Conservation (phyloP, 176 grass and related monocot species). For the Oryza longistaminata region DNA sequence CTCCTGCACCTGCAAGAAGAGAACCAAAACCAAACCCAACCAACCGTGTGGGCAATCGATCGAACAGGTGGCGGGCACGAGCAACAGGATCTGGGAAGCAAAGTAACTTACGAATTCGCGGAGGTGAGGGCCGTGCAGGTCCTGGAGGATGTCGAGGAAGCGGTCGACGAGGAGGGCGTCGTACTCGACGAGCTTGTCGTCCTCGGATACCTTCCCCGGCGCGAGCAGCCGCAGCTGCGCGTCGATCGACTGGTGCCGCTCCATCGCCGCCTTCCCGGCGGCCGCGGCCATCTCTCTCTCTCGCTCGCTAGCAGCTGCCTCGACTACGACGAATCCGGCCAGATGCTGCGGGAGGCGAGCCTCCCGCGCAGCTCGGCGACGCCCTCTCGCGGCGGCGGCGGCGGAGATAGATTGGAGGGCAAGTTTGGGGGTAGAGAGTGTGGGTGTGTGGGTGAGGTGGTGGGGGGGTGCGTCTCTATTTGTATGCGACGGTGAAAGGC, state of each 20-base stretch:
- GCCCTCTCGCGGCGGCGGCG: background rate
- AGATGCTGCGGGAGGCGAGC: no score
- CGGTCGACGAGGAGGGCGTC: slow-evolving; percentile 85
- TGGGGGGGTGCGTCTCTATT: background rate
- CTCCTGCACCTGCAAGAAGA: slow-evolving; percentile 74
- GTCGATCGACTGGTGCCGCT: slow-evolving; percentile 88
- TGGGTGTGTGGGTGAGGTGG: background rate
- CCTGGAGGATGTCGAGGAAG: slow-evolving; percentile 91
- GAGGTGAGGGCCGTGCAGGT: slow-evolving; percentile 64
- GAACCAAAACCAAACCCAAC: no score
- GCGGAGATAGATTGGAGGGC: background rate
- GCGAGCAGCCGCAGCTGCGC: slow-evolving; percentile 77
- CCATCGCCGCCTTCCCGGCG: slow-evolving; percentile 42
- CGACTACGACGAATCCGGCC: background rate
- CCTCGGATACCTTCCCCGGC: slow-evolving; percentile 85
- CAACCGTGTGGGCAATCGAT: background rate
- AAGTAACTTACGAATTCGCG: slow-evolving; percentile 56
- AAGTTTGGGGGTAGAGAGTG: background rate
- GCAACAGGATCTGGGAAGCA: slow-evolving; percentile 22
- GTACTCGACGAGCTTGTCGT: slow-evolving; percentile 93
- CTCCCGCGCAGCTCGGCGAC: background rate
- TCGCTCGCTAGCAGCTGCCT: no score
- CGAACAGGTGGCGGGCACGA: slow-evolving; percentile 1
- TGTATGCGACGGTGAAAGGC: slow-evolving; percentile 9
- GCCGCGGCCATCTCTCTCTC: background rate